Base-by-base conservation (phyloP, 495 filamentous ascomycete species). In the Aspergillus coremiiformis region DNA sequence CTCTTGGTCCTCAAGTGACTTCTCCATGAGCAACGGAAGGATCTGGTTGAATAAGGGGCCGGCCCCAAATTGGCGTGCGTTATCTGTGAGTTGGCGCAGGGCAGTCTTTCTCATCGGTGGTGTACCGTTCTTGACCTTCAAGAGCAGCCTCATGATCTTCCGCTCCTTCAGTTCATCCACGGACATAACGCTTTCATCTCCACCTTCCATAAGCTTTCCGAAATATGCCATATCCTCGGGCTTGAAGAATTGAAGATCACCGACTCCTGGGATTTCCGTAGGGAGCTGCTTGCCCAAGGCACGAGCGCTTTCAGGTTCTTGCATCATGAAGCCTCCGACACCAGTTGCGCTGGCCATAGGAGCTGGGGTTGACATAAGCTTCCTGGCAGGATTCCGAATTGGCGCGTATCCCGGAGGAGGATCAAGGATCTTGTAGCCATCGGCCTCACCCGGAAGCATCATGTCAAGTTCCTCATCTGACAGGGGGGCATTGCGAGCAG, bases 101-200 rank as follows among this genome's bases (percentile, higher is more conserved):
- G 94, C 94, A 39, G 94, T 97, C 78, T 99, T 99, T 70, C 94
- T 79, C 94, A 97, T 97, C 2, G 94, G 91, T 43, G 94, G 94
- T 26, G 94, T 97, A 52, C 94, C 94, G 66, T 99, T 99, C 81
- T 99, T 99, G 74, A 99, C 92, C 71, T 97, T 99, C 48, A 99
- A 75, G 33, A 99, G 75, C 41, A 99, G 77, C 47, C 94, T 76
- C 92, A 97, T 96, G 64, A 99, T 99, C 71, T 99, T 99, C 39
- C 94, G 79, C 71, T 99, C 91, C 66, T 96, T 97, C 53, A 99
- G 72, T 63, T 97, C 93, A 22, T 99, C 94, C 11, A 97, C 89
- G 35, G 81, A 87, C 74, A 99, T 83, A 30, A 82, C 76, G 57
- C 89, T 90, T 65, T 99, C 94, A 62, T 99, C 89, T n/a, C 84